These are phyloP conservation scores for Colletotrichum horii DNA, from an alignment of 2,329 filamentous ascomycete genomes.

Conservation along the genomic window DNA sequence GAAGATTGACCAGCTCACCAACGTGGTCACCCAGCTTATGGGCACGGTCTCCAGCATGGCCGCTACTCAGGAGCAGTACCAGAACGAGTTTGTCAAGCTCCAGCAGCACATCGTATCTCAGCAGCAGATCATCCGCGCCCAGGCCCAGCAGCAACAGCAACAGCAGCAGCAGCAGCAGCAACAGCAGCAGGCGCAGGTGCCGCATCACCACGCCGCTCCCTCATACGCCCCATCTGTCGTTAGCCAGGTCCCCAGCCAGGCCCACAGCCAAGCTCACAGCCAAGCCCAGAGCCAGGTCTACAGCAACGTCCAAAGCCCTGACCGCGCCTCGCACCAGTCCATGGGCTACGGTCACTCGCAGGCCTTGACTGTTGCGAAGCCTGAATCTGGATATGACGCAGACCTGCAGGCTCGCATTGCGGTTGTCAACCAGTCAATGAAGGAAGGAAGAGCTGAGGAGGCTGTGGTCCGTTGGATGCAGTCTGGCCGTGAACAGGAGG, in stretches of 20 bases:
- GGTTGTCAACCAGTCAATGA: constrained; percentile 67
- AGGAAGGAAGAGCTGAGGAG: constrained; percentile 64
- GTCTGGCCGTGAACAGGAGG: constrained; percentile 64
- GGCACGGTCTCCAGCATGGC: constrained; percentile 75
- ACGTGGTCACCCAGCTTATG: constrained; percentile 69
- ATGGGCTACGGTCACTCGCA: constrained; percentile 22
- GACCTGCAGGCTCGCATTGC: constrained; percentile 63
- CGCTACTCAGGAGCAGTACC: constrained; percentile 70
- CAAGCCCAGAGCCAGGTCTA: constrained; percentile 25
- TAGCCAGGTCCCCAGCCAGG: constrained; percentile 19
- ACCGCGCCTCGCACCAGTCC: constrained; percentile 18
- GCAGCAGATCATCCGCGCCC: constrained; percentile 42
- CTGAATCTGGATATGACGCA: constrained; percentile 31
- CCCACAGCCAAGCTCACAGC: constrained; percentile 26
- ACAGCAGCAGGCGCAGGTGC: constrained; percentile 14
- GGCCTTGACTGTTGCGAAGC: constrained; percentile 16
- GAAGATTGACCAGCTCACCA: constrained; percentile 77
- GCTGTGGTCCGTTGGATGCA: constrained; percentile 73
- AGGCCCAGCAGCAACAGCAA: constrained; percentile 24
- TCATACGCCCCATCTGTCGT: constrained; percentile 16
- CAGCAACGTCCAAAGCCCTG: constrained; percentile 24
- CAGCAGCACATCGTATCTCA: constrained; percentile 47
- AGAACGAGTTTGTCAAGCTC: constrained; percentile 66
- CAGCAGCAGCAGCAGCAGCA: constrained; percentile 23
- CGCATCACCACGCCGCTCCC: constrained; percentile 11